Percentiles rank a stretch among this genome's conserved stretches.
phyloP scores from a whole-genome alignment of 306 rosid genomes.

The Lathyrus tuberosus region DNA sequence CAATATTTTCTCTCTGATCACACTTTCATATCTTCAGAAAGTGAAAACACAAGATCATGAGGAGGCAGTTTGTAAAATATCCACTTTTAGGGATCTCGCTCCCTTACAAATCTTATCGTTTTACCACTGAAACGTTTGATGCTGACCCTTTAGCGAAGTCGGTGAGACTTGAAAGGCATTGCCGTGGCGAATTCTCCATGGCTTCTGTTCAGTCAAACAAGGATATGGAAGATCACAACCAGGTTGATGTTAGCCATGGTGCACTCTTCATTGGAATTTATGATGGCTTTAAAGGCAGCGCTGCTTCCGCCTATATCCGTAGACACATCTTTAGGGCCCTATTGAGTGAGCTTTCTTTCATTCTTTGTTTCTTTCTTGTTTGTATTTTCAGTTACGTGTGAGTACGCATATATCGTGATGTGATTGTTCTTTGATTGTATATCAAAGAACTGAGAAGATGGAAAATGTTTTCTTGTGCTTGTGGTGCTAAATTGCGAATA shows the following conservation, averaged over 20 bases:
- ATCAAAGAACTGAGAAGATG: background rate
- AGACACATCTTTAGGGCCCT: background rate
- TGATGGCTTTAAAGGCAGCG: background rate
- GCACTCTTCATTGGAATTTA: conserved; percentile 3
- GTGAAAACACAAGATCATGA: background rate
- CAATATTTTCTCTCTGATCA: background rate
- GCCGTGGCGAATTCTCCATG: background rate
- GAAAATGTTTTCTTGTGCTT: background rate
- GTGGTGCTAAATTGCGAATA: background rate
- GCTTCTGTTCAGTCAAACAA: background rate
- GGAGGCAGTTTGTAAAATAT: background rate
- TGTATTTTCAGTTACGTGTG: background rate
- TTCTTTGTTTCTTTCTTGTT: background rate
- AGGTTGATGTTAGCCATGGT: background rate
- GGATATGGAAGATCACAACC: background rate
- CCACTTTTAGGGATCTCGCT: no score
- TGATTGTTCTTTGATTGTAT: no score
- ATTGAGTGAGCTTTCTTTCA: background rate
- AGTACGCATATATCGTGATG: background rate
- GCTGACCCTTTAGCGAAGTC: background rate
- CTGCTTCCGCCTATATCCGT: background rate
- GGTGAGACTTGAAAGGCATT: background rate
- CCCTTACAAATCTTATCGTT: background rate
- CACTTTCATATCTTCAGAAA: background rate
- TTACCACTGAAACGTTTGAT: background rate